phyloP scores from a whole-genome alignment of 345 rosid genomes.

The Combretum micranthum region DNA sequence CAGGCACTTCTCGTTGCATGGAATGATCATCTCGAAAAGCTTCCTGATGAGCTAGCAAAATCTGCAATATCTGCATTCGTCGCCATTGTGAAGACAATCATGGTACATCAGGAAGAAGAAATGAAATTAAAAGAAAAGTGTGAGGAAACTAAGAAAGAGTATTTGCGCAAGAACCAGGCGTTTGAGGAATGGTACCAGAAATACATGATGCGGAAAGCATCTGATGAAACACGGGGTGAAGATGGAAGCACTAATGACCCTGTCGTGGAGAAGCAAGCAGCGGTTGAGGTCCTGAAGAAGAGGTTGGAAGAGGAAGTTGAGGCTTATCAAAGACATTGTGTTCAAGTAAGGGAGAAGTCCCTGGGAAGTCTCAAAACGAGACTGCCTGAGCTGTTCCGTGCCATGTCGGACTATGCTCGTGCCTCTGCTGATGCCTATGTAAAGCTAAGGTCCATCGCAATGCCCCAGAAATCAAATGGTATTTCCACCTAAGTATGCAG shows the following conservation, averaged over 20 bases:
- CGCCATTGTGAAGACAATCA: conserved; percentile 61
- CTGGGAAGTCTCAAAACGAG: conserved; percentile 69
- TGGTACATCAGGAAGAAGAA: conserved; percentile 77
- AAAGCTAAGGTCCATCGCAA: conserved; percentile 40
- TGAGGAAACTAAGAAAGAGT: conserved; percentile 74
- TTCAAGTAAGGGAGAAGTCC: conserved; percentile 90
- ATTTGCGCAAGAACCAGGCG: conserved; percentile 58
- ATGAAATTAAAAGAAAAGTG: conserved; percentile 76
- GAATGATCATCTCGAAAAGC: conserved; percentile 66
- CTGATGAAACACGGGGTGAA: conserved; percentile 48
- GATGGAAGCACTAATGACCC: conserved; percentile 50
- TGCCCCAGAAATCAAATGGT: conserved; percentile 23
- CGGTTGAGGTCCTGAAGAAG: conserved; percentile 64
- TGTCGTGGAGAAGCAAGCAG: conserved; percentile 59
- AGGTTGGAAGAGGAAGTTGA: conserved; percentile 68
- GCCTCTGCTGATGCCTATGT: conserved; percentile 63
- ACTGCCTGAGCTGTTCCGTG: conserved; percentile 80
- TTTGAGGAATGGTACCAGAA: conserved; percentile 88
- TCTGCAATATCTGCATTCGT: conserved; percentile 73
- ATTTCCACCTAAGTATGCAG: conserved; percentile 3
- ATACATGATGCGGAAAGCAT: conserved; percentile 46
- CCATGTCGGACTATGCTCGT: conserved; percentile 64
- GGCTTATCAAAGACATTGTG: conserved; percentile 59
- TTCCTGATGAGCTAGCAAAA: conserved; percentile 81
- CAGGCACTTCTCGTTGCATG: conserved; percentile 65